These are phyloP conservation scores for Tetrahymena elliotti DNA, from an alignment of 73 alveolate genomes.

Conservation along the genomic window DNA sequence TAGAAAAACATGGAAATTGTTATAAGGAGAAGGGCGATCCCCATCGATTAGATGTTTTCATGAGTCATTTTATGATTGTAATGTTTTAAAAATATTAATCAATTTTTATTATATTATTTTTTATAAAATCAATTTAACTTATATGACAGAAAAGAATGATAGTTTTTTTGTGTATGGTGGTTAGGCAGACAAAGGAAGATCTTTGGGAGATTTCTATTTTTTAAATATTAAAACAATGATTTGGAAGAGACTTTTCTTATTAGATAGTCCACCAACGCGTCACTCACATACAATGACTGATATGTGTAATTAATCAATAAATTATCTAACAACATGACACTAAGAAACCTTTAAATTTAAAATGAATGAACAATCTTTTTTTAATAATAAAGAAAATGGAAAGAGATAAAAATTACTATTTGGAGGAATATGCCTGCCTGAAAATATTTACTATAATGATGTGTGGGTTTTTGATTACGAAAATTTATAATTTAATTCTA, in stretches of 20 bases:
- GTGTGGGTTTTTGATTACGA: slow-evolving; percentile 40
- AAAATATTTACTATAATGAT: slow-evolving; percentile 29
- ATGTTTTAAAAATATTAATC: background rate
- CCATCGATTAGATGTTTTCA: background rate
- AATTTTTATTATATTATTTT: too few species aligned
- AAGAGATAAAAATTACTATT: slow-evolving; percentile 19
- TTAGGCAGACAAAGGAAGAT: slow-evolving; percentile 43
- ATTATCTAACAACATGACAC: too few species aligned
- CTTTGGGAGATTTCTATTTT: slow-evolving; percentile 31
- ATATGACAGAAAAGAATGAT: background rate
- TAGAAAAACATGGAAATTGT: background rate
- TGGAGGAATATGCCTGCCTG: slow-evolving; percentile 42
- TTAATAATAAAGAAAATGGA: background rate
- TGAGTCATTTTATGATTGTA: background rate
- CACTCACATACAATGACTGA: slow-evolving; percentile 38
- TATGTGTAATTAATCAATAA: background rate
- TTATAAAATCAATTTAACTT: background rate
- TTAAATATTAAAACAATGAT: background rate
- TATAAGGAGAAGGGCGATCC: background rate
- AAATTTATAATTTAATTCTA: slow-evolving; percentile 17
- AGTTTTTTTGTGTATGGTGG: slow-evolving; percentile 31
- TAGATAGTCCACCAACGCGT: slow-evolving; percentile 40
- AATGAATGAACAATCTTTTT: background rate
- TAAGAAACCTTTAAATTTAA: background rate
- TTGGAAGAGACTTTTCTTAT: slow-evolving; percentile 29